A percentile compares a stretch with the other conserved stretches of the same genome.
Conservation (phyloP, 352 stramenopile genomes). For the Phytopythium mirpurense region DNA sequence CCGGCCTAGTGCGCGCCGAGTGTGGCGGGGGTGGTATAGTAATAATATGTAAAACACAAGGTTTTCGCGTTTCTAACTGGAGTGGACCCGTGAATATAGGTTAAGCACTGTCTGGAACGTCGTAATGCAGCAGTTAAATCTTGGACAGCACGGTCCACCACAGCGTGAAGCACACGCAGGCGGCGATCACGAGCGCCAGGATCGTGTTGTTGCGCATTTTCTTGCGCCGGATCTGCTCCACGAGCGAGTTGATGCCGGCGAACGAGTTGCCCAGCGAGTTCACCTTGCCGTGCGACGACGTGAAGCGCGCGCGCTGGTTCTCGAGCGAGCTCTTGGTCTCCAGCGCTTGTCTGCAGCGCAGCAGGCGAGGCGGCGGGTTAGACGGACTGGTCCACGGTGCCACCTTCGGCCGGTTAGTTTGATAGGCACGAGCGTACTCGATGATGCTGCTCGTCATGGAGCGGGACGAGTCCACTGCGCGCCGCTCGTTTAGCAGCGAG, state of each 20-base stretch:
- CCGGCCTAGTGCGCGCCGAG: too few relatives aligned
- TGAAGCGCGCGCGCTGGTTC: constrained; percentile 87
- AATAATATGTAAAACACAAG: too few relatives aligned
- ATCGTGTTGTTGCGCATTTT: constrained; percentile 97
- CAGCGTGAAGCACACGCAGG: constrained; percentile 95
- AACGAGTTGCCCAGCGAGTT: constrained; percentile 87
- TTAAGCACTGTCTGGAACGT: too few relatives aligned
- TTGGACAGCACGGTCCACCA: constrained; percentile 90
- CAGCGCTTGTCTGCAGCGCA: constrained; percentile 52
- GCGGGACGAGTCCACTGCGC: constrained; percentile 73
- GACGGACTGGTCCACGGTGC: too few relatives aligned
- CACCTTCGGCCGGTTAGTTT: too few relatives aligned
- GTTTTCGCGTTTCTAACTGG: too few relatives aligned
- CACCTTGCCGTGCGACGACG: constrained; percentile 79
- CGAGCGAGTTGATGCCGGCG: constrained; percentile 93
- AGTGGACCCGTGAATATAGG: too few relatives aligned
- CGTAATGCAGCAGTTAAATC: constrained; percentile 43
- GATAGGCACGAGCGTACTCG: constrained; percentile 28
- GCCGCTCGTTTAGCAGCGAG: constrained; percentile 73
- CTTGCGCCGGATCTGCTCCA: constrained; percentile 95
- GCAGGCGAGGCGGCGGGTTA: background rate
- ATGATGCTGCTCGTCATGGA: constrained; percentile 82
- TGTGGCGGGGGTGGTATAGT: too few relatives aligned
- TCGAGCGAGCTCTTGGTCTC: constrained; percentile 84
- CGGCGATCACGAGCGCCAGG: constrained; percentile 93